A percentile compares a stretch with the other conserved stretches of the same genome.
phyloP scores from a whole-genome alignment of 2,329 filamentous ascomycete genomes.

The Laburnicola sp. region DNA sequence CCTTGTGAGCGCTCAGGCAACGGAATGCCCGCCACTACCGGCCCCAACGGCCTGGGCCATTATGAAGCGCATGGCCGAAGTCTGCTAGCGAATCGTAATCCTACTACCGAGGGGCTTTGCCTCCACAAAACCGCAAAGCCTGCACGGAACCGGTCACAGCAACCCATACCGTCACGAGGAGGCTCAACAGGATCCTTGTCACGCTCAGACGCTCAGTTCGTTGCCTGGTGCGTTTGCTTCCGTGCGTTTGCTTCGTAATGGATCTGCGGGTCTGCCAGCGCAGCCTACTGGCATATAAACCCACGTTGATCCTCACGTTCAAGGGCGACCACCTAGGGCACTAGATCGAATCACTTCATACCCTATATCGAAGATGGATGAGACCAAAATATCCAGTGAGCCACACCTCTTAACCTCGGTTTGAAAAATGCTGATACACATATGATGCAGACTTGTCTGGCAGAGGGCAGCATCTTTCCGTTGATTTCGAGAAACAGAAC shows the following conservation, averaged over 20 bases:
- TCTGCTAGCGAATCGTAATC: neutral
- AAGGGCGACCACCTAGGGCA: too few relatives aligned
- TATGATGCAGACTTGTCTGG: too few relatives aligned
- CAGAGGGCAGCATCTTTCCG: neutral
- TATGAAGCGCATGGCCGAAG: neutral
- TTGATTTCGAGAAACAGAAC: neutral
- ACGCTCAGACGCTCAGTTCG: neutral
- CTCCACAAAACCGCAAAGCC: neutral
- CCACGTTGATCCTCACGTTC: neutral
- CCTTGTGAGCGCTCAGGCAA: constrained; percentile 1
- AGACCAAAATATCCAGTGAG: neutral
- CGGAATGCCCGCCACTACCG: neutral
- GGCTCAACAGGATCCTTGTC: neutral
- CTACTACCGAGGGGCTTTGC: neutral
- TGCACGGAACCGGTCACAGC: neutral
- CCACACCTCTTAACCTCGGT: neutral
- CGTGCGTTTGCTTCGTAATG: neutral
- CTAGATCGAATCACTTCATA: too few relatives aligned
- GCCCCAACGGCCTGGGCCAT: too few relatives aligned
- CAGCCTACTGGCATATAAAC: neutral
- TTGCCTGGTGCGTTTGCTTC: neutral
- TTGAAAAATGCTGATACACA: too few relatives aligned
- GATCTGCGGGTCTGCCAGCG: neutral
- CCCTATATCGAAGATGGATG: too few relatives aligned
- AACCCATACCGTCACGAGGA: neutral